These are phyloP conservation scores for Kwoniella dendrophila DNA, from an alignment of 768 basidiomycete genomes.

Conservation along the genomic window DNA sequence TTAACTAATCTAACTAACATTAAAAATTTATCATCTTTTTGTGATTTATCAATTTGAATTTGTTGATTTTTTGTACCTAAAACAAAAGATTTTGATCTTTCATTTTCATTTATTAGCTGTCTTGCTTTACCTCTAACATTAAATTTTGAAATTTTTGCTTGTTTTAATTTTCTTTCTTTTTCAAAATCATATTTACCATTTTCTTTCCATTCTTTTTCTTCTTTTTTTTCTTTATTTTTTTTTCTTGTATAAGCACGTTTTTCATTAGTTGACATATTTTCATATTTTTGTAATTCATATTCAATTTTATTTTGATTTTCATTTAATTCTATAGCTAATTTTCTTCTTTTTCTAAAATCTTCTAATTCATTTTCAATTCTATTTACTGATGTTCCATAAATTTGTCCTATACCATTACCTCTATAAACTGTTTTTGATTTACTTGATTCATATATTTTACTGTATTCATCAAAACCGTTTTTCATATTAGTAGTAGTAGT, in stretches of 20 bases:
- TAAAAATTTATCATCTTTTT: conserved; percentile 23
- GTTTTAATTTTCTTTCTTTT: background rate
- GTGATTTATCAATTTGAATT: background rate
- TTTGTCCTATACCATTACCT: conserved; percentile 34
- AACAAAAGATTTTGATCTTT: conserved; percentile 22
- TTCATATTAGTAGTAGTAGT: too few species aligned
- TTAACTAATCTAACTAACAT: conserved; percentile 47
- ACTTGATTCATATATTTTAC: background rate
- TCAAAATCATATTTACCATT: conserved; percentile 7
- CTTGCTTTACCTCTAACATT: conserved; percentile 20
- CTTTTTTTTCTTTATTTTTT: conserved; percentile 55
- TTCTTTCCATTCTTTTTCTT: conserved; percentile 37
- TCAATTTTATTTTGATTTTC: background rate
- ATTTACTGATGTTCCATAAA: conserved; percentile 32
- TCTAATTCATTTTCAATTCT: conserved; percentile 22
- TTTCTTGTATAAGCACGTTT: conserved; percentile 62
- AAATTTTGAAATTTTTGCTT: conserved; percentile 8
- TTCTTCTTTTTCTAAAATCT: conserved; percentile 20
- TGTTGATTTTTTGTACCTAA: conserved; percentile 10
- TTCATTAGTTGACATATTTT: conserved; percentile 1
- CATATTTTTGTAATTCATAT: conserved; percentile 1
- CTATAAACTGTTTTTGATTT: conserved; percentile 18
- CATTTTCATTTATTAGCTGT: conserved; percentile 2
- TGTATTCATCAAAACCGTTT: too few species aligned
- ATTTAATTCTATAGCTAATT: conserved; percentile 30